These are phyloP conservation scores for Candida hispaniensis DNA, from an alignment of 805 yeast genomes.

Conservation along the genomic window DNA sequence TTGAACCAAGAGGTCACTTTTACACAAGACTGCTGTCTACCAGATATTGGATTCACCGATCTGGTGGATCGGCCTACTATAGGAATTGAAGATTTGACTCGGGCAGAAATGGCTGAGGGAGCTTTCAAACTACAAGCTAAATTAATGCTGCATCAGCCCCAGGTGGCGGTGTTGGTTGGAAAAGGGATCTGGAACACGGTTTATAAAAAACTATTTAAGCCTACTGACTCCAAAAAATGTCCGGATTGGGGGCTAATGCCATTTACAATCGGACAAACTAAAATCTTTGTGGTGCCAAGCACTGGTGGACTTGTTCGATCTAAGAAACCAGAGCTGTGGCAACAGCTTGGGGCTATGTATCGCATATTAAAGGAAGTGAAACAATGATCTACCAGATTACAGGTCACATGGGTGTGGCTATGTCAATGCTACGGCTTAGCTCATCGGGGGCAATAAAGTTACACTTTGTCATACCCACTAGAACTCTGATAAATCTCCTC, in stretches of 20 bases:
- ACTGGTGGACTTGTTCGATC: conserved; percentile 55
- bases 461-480: no score
- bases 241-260: conserved; percentile 48
- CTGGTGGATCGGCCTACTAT: conserved; percentile 54
- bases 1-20: conserved; percentile 28
- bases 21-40: conserved; percentile 34
- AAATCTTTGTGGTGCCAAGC: conserved; percentile 52
- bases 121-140: conserved; percentile 43
- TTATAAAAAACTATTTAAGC: conserved; percentile 27
- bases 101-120: conserved; percentile 42
- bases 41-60: conserved; percentile 59
- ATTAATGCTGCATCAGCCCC: conserved; percentile 33
- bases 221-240: conserved; percentile 27
- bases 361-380: no score
- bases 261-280: conserved; percentile 23
- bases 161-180: conserved; percentile 50
- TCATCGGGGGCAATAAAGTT: no score
- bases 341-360: conserved; percentile 1
- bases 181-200: conserved; percentile 66
- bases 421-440: no score
- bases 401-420: no score
- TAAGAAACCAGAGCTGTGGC: conserved; percentile 4
- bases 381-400: no score
- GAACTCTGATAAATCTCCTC: no score
- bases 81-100: conserved; percentile 43